Conservation (phyloP, 768 basidiomycete genomes). For the Auricularia cornea region DNA sequence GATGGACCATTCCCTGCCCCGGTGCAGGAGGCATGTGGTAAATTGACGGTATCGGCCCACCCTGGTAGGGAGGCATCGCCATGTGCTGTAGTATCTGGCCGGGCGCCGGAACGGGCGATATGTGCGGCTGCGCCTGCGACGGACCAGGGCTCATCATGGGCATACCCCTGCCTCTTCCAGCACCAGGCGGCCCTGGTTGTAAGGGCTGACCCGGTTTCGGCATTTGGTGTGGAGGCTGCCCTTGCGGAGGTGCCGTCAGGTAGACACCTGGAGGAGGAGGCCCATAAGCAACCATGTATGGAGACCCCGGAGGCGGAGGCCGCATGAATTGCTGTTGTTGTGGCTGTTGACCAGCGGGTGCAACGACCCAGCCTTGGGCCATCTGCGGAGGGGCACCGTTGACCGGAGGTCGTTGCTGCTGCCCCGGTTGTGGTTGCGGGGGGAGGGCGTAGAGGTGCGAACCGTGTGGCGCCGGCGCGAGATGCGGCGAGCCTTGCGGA, state of each 20-base stretch:
- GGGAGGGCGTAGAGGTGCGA: background rate
- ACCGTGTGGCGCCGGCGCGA: background rate
- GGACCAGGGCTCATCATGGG: slow-evolving; percentile 62
- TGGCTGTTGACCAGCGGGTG: slow-evolving; percentile 11
- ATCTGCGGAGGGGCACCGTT: background rate
- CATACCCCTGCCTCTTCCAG: slow-evolving; percentile 31
- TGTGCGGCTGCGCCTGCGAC: slow-evolving; percentile 45
- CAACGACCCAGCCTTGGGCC: background rate
- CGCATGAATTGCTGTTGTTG: slow-evolving; percentile 6
- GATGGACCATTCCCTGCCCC: background rate
- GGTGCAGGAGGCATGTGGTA: background rate
- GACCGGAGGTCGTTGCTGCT: background rate
- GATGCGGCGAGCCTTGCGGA: background rate
- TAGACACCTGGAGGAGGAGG: slow-evolving; percentile 24
- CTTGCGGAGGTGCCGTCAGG: background rate
- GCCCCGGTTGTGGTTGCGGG: background rate
- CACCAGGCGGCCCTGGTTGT: slow-evolving; percentile 15
- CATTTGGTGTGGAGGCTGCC: background rate
- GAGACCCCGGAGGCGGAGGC: slow-evolving; percentile 28
- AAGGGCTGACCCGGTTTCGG: slow-evolving; percentile 23
- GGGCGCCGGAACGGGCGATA: slow-evolving; percentile 43
- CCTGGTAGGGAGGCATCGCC: background rate
- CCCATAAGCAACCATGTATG: slow-evolving; percentile 64
- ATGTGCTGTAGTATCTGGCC: slow-evolving; percentile 7
- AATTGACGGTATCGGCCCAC: background rate